Conservation (phyloP, 352 stramenopile genomes). For the Pythium rishiriense region DNA sequence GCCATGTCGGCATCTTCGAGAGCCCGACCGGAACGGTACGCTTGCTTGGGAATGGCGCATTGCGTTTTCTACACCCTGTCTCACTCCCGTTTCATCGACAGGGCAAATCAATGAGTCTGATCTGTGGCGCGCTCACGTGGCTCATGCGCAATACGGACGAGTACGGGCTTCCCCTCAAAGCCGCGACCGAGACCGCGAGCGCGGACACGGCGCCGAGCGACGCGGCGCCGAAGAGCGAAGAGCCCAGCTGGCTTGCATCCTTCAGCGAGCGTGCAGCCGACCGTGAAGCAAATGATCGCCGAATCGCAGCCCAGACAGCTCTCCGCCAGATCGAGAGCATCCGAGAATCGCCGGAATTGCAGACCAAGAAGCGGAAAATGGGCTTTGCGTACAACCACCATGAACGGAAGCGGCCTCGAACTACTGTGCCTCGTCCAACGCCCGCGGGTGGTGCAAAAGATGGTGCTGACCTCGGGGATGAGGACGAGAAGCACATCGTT, state of each 20-base stretch:
- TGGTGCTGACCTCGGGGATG: constrained; percentile 8
- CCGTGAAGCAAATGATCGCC: constrained; percentile 43
- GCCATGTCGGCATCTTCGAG: constrained; percentile 91
- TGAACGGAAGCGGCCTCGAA: constrained; percentile 44
- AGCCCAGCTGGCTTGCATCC: constrained; percentile 42
- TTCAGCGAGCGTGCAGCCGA: constrained; percentile 57
- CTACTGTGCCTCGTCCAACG: constrained; percentile 6
- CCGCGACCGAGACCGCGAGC: background rate
- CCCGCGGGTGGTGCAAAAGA: constrained; percentile 12
- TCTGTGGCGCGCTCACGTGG: constrained; percentile 89
- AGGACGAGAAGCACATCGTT: constrained; percentile 65
- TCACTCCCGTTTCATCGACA: constrained; percentile 17
- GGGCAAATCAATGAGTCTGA: constrained; percentile 92
- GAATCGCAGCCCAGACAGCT: constrained; percentile 43
- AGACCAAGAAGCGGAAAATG: constrained; percentile 71
- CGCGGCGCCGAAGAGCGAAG: background rate
- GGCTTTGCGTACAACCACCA: constrained; percentile 61
- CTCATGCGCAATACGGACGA: constrained; percentile 73
- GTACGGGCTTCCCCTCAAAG: constrained; percentile 51
- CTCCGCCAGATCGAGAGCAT: constrained; percentile 61
- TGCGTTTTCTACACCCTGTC: background rate
- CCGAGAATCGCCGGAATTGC: constrained; percentile 42
- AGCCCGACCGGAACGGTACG: constrained; percentile 88
- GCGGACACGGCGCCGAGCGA: background rate
- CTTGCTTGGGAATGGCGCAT: background rate